Conservation (phyloP, 108 stramenopile genomes). For the Cyclotella atomus region DNA sequence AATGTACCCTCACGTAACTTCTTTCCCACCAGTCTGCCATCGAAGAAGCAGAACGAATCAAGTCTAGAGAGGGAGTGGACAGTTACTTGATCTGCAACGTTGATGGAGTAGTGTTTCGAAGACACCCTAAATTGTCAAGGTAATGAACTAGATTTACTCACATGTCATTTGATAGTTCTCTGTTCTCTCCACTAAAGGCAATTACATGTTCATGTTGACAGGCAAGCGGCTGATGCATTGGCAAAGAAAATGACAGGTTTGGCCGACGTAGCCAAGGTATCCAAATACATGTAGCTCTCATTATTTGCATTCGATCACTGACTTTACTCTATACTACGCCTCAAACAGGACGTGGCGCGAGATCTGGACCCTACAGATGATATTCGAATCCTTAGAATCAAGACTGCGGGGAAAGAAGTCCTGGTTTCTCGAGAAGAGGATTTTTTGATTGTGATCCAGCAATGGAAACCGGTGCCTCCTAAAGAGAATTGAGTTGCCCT, state of each 20-base stretch:
- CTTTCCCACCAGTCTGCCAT: slow-evolving; percentile 59
- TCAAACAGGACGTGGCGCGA: slow-evolving; percentile 60
- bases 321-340: too few relatives aligned
- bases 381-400: slow-evolving; percentile 70
- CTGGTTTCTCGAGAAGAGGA: slow-evolving; percentile 73
- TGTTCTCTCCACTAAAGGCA: too few relatives aligned
- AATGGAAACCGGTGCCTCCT: slow-evolving; percentile 62
- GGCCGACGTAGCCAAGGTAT: not conserved
- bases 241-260: not conserved
- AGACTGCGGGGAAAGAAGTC: slow-evolving; percentile 71
- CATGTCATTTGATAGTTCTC: too few relatives aligned
- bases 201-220: too few relatives aligned
- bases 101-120: slow-evolving; percentile 71
- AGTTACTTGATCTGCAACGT: slow-evolving; percentile 80
- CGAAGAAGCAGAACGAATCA: slow-evolving; percentile 84
- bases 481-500: not conserved
- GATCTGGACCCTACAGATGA: slow-evolving; percentile 84
- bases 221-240: slow-evolving; percentile 4
- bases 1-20: too few relatives aligned
- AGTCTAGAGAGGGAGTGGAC: slow-evolving; percentile 70
- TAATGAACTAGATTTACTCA: too few relatives aligned
- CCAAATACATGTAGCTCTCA: too few relatives aligned
- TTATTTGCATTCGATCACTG: too few relatives aligned
- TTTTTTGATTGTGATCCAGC: slow-evolving; percentile 74
- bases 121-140: slow-evolving; percentile 66